A percentile compares a stretch with the other conserved stretches of the same genome.
phyloP scores from a whole-genome alignment of 192 early-diverging fungal genomes.

The Dissophora globulifera region DNA sequence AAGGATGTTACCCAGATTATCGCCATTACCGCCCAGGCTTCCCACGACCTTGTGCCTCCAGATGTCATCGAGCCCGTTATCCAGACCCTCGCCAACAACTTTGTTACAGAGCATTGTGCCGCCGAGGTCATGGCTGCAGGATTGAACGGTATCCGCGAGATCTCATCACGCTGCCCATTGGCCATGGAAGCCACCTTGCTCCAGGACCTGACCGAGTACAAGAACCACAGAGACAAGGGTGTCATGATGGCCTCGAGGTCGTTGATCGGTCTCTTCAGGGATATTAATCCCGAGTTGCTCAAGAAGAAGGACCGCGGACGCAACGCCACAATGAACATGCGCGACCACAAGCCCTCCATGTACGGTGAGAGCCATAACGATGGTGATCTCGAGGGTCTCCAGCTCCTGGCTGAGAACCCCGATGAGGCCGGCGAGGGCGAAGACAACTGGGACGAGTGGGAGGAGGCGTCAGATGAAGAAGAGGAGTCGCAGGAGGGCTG shows the following conservation, averaged over 20 bases:
- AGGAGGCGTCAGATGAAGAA: conserved; percentile 56
- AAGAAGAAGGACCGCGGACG: conserved; percentile 94
- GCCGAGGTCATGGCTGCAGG: conserved; percentile 97
- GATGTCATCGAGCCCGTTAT: conserved; percentile 89
- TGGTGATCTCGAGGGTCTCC: conserved; percentile 83
- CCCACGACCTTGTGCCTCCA: conserved; percentile 93
- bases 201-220: conserved; percentile 91
- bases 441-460: conserved; percentile 54
- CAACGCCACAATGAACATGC: conserved; percentile 78
- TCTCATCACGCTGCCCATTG: conserved; percentile 88
- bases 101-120: conserved; percentile 92
- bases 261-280: conserved; percentile 91
- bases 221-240: conserved; percentile 93
- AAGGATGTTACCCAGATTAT: conserved; percentile 93
- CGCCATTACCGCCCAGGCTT: conserved; percentile 89
- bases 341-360: conserved; percentile 64
- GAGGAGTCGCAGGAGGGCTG: conserved; percentile 45
- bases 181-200: conserved; percentile 88
- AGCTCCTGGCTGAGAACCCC: conserved; percentile 70
- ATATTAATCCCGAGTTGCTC: conserved; percentile 95
- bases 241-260: conserved; percentile 94
- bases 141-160: conserved; percentile 85
- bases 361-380: conserved; percentile 80
- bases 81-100: conserved; percentile 94
- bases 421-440: conserved; percentile 57